Percentiles rank a stretch among this genome's conserved stretches.
phyloP scores from a whole-genome alignment of 805 yeast species.

The Sugiyamaella americana region DNA sequence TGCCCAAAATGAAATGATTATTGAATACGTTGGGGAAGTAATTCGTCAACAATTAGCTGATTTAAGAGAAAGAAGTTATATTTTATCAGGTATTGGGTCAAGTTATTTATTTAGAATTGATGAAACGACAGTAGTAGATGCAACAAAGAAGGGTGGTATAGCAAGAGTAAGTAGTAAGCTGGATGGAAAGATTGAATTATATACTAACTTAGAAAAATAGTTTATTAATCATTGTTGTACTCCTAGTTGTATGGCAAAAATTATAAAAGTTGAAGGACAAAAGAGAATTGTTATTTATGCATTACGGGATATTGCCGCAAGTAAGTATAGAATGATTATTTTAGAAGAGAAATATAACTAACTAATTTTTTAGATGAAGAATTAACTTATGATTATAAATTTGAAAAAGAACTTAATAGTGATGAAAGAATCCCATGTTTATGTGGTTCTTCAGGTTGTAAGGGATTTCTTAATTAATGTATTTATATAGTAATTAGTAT shows the following conservation, averaged over 20 bases:
- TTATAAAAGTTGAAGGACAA: slow-evolving; percentile 89
- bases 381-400: slow-evolving; percentile 91
- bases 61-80: slow-evolving; percentile 76
- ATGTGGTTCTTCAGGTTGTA: slow-evolving; percentile 94
- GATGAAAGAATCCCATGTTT: slow-evolving; percentile 83
- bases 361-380: slow-evolving; percentile 42
- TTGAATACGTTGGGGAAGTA: slow-evolving; percentile 95
- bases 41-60: slow-evolving; percentile 93
- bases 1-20: slow-evolving; percentile 94
- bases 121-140: slow-evolving; percentile 92
- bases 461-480: slow-evolving; percentile 77
- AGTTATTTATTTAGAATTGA: slow-evolving; percentile 89
- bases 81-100: slow-evolving; percentile 91
- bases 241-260: slow-evolving; percentile 96
- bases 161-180: slow-evolving; percentile 46
- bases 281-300: slow-evolving; percentile 95
- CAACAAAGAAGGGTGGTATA: slow-evolving; percentile 94
- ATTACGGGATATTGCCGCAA: slow-evolving; percentile 74
- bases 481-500: not conserved
- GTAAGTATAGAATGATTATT: slow-evolving; percentile 39
- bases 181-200: not conserved
- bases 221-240: slow-evolving; percentile 96
- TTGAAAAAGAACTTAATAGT: slow-evolving; percentile 84
- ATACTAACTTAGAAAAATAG: slow-evolving; percentile 9
- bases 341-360: not conserved